Conservation (phyloP, 306 rosid species). For the Quercus glauca region DNA sequence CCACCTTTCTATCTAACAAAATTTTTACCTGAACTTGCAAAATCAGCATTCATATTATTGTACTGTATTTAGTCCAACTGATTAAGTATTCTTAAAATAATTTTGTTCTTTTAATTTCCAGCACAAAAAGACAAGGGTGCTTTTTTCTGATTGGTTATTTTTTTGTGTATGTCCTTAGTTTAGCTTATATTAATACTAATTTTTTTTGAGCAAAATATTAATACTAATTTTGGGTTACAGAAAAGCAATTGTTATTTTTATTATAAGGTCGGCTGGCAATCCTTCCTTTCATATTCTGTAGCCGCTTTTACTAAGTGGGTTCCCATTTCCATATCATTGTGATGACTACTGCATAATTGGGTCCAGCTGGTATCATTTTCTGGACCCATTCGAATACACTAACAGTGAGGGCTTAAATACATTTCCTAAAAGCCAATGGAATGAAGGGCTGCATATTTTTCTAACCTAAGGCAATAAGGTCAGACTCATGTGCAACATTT, state of each 20-base stretch:
- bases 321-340: neutral
- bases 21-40: too few relatives aligned
- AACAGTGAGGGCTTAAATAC: too few relatives aligned
- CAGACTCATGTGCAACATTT: too few relatives aligned
- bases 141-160: neutral
- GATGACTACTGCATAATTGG: neutral
- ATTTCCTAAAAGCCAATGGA: too few relatives aligned
- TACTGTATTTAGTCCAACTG: neutral
- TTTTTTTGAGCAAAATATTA: too few relatives aligned
- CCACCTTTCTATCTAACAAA: too few relatives aligned
- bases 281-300: neutral
- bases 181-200: too few relatives aligned
- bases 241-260: neutral
- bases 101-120: neutral
- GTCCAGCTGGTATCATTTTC: conserved; percentile 9
- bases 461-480: too few relatives aligned
- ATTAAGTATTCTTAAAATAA: neutral
- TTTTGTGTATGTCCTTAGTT: neutral
- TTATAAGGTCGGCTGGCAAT: neutral
- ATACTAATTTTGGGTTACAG: too few relatives aligned
- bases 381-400: neutral
- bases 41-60: neutral
- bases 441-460: too few relatives aligned
- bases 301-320: neutral
- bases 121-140: neutral